Conservation (phyloP, 495 filamentous ascomycete species). For the Hypoxylon rickii region DNA sequence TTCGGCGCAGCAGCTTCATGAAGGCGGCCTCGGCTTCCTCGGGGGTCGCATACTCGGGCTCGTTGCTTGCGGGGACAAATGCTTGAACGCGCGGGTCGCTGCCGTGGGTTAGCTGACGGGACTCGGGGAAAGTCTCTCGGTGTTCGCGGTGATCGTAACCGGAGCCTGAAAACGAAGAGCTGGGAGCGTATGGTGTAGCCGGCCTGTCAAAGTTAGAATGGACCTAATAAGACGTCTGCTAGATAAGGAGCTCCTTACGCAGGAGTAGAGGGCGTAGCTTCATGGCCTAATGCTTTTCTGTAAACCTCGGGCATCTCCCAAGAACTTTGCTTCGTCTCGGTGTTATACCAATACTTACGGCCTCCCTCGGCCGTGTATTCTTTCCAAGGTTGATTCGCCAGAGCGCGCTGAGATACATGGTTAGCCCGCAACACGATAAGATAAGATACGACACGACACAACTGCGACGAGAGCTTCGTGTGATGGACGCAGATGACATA, state of each 20-base stretch:
- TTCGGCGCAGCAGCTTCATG: conserved; percentile 83
- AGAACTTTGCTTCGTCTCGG: conserved; percentile 85
- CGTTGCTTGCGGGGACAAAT: conserved; percentile 66
- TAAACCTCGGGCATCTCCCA: conserved; percentile 94
- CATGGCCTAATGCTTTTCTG: conserved; percentile 66
- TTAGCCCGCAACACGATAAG: conserved; percentile 8
- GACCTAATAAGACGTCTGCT: conserved; percentile 9
- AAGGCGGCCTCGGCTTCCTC: conserved; percentile 97
- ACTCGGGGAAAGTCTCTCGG: conserved; percentile 62
- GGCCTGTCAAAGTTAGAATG: conserved; percentile 44
- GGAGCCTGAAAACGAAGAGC: conserved; percentile 52
- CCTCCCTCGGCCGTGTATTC: conserved; percentile 87
- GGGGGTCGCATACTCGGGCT: conserved; percentile 80
- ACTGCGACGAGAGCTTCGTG: too few species aligned
- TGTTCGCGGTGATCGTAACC: conserved; percentile 46
- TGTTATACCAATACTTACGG: conserved; percentile 92
- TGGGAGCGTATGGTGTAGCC: conserved; percentile 67
- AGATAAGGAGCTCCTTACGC: conserved; percentile 59
- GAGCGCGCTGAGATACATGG: conserved; percentile 63
- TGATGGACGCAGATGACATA: conserved; percentile 57
- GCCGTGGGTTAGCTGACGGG: conserved; percentile 71
- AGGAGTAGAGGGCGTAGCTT: conserved; percentile 53
- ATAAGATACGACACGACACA: too few species aligned
- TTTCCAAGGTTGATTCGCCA: conserved; percentile 87
- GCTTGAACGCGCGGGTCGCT: conserved; percentile 66